Evolutionary conservation across 371 early-diverging fungal genomes (phyloP), one percentile per base, ranked within the genome.

Genomic region (Spraguea lophii): DNA sequence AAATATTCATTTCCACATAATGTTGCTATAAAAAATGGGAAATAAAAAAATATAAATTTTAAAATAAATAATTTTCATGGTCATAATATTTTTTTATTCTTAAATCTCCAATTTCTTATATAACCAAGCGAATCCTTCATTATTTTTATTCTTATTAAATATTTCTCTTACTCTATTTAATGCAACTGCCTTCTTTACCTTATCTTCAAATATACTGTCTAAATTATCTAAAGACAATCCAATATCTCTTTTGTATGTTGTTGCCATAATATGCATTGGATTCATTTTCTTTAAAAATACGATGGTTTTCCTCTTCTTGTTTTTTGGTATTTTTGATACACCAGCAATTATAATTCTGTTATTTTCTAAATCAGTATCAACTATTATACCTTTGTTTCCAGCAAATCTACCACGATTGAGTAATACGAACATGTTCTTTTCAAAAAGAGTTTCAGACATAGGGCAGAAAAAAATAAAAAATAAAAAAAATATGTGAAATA

Each of bases 261-360:
- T 65, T n/a, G 66, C 61, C 7, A 65, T 34, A 2, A 66, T 22
- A 49, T 69, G 70, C 25, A 51, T 60, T 4, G 59, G 40, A 45
- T 65, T 69, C 30, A 56, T 52, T 39, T 56, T 65, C 49, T 69
- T 69, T 2, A 66, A 32, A 32, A 69, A 63, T 16, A 50, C 34
- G n/a, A 47, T 30, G 20, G 66, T 50, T 32, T 49, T 56, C 42
- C 52, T 65, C 26, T 52, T 60, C 26, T 65, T 63, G 43, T 59
- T 43, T 15, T 53, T 39, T 20, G 69, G 69, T 15, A 54, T 19
- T 52, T 63, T 62, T 16, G 49, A 46, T 12, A 69, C 40, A 4
- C 70, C 66, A 6, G 61, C 62, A 35, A 66, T 49, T 10, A 62
- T 34, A 3, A 62, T 46, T n/a, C 26, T 39, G 6, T 43, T 58